Percentiles rank a stretch among this genome's conserved stretches.
Evolutionary conservation across 345 rosid genomes (phyloP).

Genomic region (Aurinia saxatilis): DNA sequence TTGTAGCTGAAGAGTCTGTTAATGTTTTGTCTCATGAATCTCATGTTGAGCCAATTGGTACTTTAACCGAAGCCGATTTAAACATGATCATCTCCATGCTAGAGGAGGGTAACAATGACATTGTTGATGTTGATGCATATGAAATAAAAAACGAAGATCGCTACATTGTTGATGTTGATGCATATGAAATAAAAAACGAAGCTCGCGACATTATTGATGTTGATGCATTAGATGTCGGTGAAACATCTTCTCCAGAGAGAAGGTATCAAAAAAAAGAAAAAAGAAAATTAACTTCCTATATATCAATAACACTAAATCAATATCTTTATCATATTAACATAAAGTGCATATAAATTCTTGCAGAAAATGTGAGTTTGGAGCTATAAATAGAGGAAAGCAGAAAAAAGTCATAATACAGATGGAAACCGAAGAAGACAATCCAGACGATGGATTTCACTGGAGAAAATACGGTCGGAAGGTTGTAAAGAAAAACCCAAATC

Average conservation of each 20-base stretch:
- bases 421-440: conserved; percentile 11
- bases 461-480: conserved; percentile 26
- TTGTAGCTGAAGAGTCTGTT: no score
- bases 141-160: neutral
- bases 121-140: no score
- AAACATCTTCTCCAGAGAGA: conserved; percentile 7
- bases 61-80: no score
- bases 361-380: conserved; percentile 3
- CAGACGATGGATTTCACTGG: conserved; percentile 24
- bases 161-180: neutral
- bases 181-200: neutral
- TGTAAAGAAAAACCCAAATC: conserved; percentile 24
- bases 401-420: conserved; percentile 10
- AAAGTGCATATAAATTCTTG: neutral
- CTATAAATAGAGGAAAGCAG: neutral
- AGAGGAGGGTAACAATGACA: no score
- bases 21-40: no score
- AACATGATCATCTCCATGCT: no score
- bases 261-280: neutral
- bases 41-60: no score
- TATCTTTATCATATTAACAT: neutral
- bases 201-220: neutral
- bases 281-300: neutral
- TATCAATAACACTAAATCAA: neutral
- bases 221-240: neutral